Evolutionary conservation across 306 rosid species (phyloP), one percentile per base, ranked within the genome.

Genomic region (Vachellia collinsii): DNA sequence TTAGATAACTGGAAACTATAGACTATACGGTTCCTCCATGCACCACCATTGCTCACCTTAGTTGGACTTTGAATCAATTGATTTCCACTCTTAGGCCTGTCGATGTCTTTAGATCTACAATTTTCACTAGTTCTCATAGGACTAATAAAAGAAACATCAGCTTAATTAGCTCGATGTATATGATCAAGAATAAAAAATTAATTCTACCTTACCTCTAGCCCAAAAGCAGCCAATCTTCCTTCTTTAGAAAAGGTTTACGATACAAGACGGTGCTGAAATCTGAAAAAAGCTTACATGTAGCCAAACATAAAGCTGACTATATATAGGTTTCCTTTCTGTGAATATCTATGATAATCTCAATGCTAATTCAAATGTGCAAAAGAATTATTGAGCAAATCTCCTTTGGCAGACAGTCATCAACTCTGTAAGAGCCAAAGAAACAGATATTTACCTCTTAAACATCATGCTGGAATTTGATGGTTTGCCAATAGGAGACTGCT

Each of bases 331-430:
- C 11, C 12, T 43, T 34, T 48, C 16, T 43, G 56, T 70, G 37
- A 4, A 25, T 62, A 25, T 14, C 19, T 1, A 29, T 62, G 3
- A 46, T 11, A 46, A 46, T 46, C 69, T 63, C 9, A 63, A 34
- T 4, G 69, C 69, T 34, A 63, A 63, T 14, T 64, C 22, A 43
- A 12, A 46, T 38, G 17, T 67, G 70, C 46, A 79, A 1, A 17
- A 56, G 70, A 79, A 70, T 70, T 70, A 17, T 44, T 54, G 38
- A 70, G 71, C 70, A 79, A 6, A 79, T 79, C 82, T 79, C 82
- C 77, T 70, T 79, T 70, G 82, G 82, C 82, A 70, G 10, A 56
- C 61, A 10, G 19, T 44, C 20, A 36, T 41, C 25, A 42, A 29
- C 63, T 12, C 8, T 29, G 14, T 14, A 65, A 17, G 4, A 63